Conservation (phyloP, 2,329 filamentous ascomycete species). For the Exserohilum turcica region DNA sequence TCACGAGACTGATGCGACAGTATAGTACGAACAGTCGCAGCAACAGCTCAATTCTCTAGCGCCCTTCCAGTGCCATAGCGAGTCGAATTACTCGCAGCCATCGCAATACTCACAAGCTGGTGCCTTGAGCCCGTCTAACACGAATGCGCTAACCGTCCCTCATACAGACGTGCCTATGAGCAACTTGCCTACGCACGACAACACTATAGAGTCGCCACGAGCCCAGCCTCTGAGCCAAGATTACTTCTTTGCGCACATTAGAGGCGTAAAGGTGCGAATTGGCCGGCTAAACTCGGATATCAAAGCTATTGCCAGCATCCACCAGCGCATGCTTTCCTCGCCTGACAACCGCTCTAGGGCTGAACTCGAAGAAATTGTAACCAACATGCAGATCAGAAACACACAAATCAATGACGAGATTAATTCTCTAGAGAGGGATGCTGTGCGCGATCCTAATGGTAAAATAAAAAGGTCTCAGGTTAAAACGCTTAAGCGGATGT, state of each 20-base stretch:
- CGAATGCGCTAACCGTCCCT: slow-evolving; percentile 17
- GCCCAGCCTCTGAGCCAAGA: slow-evolving; percentile 60
- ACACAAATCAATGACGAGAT: slow-evolving; percentile 78
- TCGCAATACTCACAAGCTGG: slow-evolving; percentile 44
- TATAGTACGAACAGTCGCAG: slow-evolving; percentile 31
- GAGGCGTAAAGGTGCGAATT: slow-evolving; percentile 70
- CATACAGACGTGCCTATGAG: slow-evolving; percentile 23
- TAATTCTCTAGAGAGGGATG: slow-evolving; percentile 74
- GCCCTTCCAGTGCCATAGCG: slow-evolving; percentile 39
- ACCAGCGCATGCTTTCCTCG: slow-evolving; percentile 72
- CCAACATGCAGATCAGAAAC: slow-evolving; percentile 62
- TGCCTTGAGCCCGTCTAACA: slow-evolving; percentile 32
- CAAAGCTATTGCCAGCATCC: slow-evolving; percentile 68
- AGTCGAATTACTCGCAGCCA: slow-evolving; percentile 47
- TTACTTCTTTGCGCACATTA: slow-evolving; percentile 71
- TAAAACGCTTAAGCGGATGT: slow-evolving; percentile 70
- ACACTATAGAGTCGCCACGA: slow-evolving; percentile 59
- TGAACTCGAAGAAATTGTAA: slow-evolving; percentile 69
- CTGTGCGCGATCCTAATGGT: slow-evolving; percentile 66
- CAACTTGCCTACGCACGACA: slow-evolving; percentile 11
- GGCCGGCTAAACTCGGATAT: slow-evolving; percentile 68
- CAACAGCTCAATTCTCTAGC: slow-evolving; percentile 33
- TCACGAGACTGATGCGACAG: slow-evolving; percentile 14
- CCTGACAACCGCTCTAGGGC: slow-evolving; percentile 60
- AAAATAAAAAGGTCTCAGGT: slow-evolving; percentile 72